phyloP scores from a whole-genome alignment of 805 yeast species.

The Cyberlindnera mrakii region DNA sequence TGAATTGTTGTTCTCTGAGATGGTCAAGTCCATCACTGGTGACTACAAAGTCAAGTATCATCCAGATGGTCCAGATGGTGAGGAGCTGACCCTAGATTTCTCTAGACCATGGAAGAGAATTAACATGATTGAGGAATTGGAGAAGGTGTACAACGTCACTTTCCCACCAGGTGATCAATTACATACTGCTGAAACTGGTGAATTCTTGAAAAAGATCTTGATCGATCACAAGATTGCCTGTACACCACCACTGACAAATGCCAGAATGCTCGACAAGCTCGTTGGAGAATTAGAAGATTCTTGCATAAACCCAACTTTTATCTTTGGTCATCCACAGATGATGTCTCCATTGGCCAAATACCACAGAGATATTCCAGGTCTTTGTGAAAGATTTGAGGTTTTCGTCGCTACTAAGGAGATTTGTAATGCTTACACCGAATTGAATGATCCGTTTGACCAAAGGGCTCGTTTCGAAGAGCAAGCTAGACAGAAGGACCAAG shows the following conservation, averaged over 20 bases:
- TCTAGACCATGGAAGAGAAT: slow-evolving; percentile 98
- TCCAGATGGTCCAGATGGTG: slow-evolving; percentile 88
- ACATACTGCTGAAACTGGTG: slow-evolving; percentile 90
- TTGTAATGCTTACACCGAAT: slow-evolving; percentile 96
- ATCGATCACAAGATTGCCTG: slow-evolving; percentile 81
- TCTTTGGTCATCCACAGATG: slow-evolving; percentile 99
- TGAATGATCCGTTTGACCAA: slow-evolving; percentile 98
- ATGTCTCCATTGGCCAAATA: slow-evolving; percentile 99
- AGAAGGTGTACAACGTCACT: slow-evolving; percentile 74
- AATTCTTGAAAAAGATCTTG: slow-evolving; percentile 76
- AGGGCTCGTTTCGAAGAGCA: slow-evolving; percentile 97
- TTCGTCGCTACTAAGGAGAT: slow-evolving; percentile 98
- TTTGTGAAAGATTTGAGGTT: slow-evolving; percentile 97
- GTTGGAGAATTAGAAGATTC: slow-evolving; percentile 95
- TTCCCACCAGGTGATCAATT: slow-evolving; percentile 95
- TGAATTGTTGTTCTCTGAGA: slow-evolving; percentile 87
- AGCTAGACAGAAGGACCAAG: slow-evolving; percentile 97
- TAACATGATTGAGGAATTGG: slow-evolving; percentile 94
- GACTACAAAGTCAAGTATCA: slow-evolving; percentile 80
- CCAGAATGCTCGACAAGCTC: slow-evolving; percentile 97
- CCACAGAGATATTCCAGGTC: slow-evolving; percentile 86
- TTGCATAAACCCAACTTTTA: slow-evolving; percentile 94
- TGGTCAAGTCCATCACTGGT: slow-evolving; percentile 95
- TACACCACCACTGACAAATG: slow-evolving; percentile 87
- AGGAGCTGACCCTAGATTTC: slow-evolving; percentile 77